Conservation (phyloP, 495 filamentous ascomycete species). For the Xylaria acuta region DNA sequence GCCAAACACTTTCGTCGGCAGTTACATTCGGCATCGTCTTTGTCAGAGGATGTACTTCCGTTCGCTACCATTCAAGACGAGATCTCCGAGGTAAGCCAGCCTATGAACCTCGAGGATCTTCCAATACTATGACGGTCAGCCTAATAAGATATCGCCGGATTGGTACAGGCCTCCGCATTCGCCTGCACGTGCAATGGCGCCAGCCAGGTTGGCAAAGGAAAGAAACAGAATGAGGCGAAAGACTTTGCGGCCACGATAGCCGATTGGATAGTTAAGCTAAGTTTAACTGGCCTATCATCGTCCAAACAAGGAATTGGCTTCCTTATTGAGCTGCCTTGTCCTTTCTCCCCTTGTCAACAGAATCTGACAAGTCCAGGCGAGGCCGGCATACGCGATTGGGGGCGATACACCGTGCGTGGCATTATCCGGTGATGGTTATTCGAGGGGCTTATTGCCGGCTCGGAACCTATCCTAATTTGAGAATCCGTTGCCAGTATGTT, state of each 20-base stretch:
- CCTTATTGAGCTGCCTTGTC: neutral
- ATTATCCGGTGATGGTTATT: neutral
- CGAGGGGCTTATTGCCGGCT: neutral
- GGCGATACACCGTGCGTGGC: neutral
- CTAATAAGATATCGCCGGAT: conserved; percentile 1
- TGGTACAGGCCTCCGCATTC: neutral
- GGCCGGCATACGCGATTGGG: conserved; percentile 10
- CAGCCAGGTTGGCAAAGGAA: neutral
- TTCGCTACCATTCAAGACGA: neutral
- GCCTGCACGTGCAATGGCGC: neutral
- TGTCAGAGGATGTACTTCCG: neutral
- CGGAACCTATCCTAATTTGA: neutral
- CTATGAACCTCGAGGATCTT: neutral
- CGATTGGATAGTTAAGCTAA: neutral
- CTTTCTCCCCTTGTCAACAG: neutral
- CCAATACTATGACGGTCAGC: neutral
- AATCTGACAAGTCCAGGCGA: conserved; percentile 12
- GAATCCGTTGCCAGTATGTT: neutral
- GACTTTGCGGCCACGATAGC: neutral
- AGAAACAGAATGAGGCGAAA: conserved; percentile 3
- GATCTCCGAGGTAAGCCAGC: neutral
- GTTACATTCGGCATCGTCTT: neutral
- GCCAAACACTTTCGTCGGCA: neutral
- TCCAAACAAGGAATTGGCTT: neutral
- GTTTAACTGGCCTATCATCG: conserved; percentile 5